A percentile compares a stretch with the other conserved stretches of the same genome.
Conservation (phyloP, 768 basidiomycete genomes). For the Sporobolomyces roseus region DNA sequence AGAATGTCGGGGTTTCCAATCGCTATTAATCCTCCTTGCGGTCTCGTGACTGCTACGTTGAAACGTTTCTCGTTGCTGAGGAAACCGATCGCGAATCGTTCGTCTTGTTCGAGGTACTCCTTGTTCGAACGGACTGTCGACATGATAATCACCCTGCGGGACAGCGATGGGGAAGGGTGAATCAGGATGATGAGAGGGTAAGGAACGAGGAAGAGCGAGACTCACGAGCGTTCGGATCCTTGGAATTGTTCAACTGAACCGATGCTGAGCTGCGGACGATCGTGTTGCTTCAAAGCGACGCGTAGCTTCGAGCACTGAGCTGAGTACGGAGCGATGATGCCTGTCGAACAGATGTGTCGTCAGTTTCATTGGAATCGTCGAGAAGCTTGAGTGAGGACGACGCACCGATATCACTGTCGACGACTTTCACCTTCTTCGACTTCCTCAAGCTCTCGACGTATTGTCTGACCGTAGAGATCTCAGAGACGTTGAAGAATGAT, state of each 20-base stretch:
- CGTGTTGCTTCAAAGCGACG: neutral
- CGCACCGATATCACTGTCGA: slow-evolving; percentile 25
- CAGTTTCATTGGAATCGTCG: neutral
- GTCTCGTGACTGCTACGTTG: slow-evolving; percentile 51
- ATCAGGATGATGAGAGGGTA: neutral
- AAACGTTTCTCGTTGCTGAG: slow-evolving; percentile 48
- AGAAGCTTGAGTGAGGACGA: neutral
- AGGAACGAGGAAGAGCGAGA: neutral
- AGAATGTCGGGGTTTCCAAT: slow-evolving; percentile 48
- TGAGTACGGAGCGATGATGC: slow-evolving; percentile 26
- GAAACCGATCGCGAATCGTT: slow-evolving; percentile 46
- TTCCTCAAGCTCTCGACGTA: neutral
- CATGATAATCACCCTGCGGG: slow-evolving; percentile 39
- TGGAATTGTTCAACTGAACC: slow-evolving; percentile 38
- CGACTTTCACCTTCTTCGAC: neutral
- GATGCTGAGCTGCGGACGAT: neutral
- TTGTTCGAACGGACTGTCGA: slow-evolving; percentile 43
- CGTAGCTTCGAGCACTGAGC: slow-evolving; percentile 22
- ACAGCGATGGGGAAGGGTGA: neutral
- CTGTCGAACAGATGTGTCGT: neutral
- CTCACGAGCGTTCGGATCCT: slow-evolving; percentile 28
- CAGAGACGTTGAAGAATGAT: slow-evolving; percentile 46
- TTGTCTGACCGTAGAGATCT: slow-evolving; percentile 35
- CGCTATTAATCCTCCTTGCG: slow-evolving; percentile 48
- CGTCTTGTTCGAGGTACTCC: slow-evolving; percentile 46